These are phyloP conservation scores for Heterobasidion parviporum DNA, from an alignment of 1,284 basidiomycete genomes.

Conservation along the genomic window DNA sequence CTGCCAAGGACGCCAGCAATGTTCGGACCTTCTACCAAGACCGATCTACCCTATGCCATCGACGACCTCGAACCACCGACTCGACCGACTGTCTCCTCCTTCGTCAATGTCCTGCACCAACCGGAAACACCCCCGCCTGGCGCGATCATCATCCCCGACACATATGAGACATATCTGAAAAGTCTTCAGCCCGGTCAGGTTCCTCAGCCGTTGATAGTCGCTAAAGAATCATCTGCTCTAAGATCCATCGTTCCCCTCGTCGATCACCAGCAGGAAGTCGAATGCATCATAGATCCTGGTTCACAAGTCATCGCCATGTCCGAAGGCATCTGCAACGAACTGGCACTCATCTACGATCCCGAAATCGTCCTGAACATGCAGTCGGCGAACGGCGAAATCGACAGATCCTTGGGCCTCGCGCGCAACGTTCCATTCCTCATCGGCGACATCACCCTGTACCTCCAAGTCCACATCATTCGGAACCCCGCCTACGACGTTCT, in stretches of 20 bases:
- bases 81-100: background rate
- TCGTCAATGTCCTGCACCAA: background rate
- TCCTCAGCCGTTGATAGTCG: background rate
- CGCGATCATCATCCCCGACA: background rate
- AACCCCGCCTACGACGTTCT: constrained; percentile 23
- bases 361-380: background rate
- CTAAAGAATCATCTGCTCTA: background rate
- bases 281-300: background rate
- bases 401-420: constrained; percentile 17
- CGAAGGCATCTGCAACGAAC: background rate
- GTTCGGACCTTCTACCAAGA: background rate
- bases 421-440: background rate
- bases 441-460: constrained; percentile 11
- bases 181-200: background rate
- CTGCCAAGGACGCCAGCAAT: background rate
- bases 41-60: background rate
- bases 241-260: background rate
- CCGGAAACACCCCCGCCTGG: background rate
- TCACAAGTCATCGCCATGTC: background rate
- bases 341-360: background rate
- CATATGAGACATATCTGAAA: background rate
- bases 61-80: background rate
- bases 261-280: background rate
- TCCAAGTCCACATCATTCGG: constrained; percentile 18
- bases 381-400: constrained; percentile 18